Base-by-base conservation (phyloP, 192 early-diverging fungal species). In the Coemansia sp. region DNA sequence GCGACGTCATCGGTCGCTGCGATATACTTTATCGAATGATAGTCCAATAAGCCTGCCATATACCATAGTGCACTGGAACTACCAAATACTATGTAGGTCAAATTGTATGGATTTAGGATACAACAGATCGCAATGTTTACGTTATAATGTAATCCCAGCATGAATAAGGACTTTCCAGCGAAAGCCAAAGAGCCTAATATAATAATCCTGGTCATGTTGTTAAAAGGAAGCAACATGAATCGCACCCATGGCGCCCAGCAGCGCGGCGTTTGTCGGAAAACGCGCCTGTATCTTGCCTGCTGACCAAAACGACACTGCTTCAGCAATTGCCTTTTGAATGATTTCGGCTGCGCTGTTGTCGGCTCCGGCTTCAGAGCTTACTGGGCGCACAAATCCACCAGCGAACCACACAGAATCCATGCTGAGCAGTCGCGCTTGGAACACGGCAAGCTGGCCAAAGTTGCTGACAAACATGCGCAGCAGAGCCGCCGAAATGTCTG, bases 381-480 rank as follows among this genome's bases (percentile, higher is more conserved):
- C 50, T 8, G 51, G 52, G 27, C 49, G 48, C 19, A 60, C 62
- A 45, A 62, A 76, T 32, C 73, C 73, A 60, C 73, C 73, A 8
- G 59, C 52, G 27, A 76, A 76, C 73, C 73, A 76, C 57, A 76
- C 73, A 6, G 32, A 6, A 29, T 29, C 16, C 6, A 61, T 31
- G 8, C 57, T 47, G 49, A 61, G 44, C 45, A 64, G 38, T 4
- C 64, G 67, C 18, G 73, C 73, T 45, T 76, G 73, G 55, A 71
- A 78, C 48, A 71, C 68, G 2, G 69, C 68, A n/a, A 78, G 60
- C 56, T 78, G 75, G 6, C 65, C 75, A 16, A 78, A 24, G 18
- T 78, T 78, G 65, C 23, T 78, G 27, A 60, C 30, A 14, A 73
- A 45, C 76, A 78, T 72, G 38, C 76, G 69, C 35, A 78, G 40